phyloP scores from a whole-genome alignment of 1,139 yeast species.

The Pichia sp. region DNA sequence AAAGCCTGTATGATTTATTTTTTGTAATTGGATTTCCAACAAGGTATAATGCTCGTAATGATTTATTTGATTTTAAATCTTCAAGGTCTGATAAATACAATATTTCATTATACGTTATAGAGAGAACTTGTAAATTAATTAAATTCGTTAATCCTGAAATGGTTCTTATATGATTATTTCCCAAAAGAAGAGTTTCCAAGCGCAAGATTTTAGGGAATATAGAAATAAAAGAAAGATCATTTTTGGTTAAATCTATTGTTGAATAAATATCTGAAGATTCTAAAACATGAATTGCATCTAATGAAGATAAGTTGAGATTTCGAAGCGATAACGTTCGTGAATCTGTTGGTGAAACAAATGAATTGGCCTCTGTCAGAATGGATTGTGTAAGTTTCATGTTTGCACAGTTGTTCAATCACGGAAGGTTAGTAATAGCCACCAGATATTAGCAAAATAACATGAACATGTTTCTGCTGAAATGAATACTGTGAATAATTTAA shows the following conservation, averaged over 20 bases:
- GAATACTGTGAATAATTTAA: no score
- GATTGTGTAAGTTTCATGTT: slow-evolving; percentile 57
- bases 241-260: slow-evolving; percentile 62
- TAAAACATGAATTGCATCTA: slow-evolving; percentile 18
- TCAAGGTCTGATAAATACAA: slow-evolving; percentile 37
- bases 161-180: slow-evolving; percentile 47
- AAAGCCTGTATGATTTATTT: slow-evolving; percentile 50
- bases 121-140: slow-evolving; percentile 39
- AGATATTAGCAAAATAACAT: no score
- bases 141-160: slow-evolving; percentile 9
- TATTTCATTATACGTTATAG: slow-evolving; percentile 50
- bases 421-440: no score
- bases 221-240: slow-evolving; percentile 50
- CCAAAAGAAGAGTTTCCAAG: slow-evolving; percentile 47
- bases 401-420: no score
- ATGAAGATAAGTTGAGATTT: slow-evolving; percentile 9
- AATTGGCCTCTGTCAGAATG: slow-evolving; percentile 42
- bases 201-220: slow-evolving; percentile 44
- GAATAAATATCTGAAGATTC: slow-evolving; percentile 36
- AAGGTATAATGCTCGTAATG: slow-evolving; percentile 46
- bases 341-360: slow-evolving; percentile 41
- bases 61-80: slow-evolving; percentile 33
- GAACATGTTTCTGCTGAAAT: no score
- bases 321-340: slow-evolving; percentile 42
- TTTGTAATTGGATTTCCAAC: slow-evolving; percentile 56